Evolutionary conservation across 805 yeast species (phyloP), one percentile per base, ranked within the genome.

Genomic region (Schizosaccharomyces lindneri): DNA sequence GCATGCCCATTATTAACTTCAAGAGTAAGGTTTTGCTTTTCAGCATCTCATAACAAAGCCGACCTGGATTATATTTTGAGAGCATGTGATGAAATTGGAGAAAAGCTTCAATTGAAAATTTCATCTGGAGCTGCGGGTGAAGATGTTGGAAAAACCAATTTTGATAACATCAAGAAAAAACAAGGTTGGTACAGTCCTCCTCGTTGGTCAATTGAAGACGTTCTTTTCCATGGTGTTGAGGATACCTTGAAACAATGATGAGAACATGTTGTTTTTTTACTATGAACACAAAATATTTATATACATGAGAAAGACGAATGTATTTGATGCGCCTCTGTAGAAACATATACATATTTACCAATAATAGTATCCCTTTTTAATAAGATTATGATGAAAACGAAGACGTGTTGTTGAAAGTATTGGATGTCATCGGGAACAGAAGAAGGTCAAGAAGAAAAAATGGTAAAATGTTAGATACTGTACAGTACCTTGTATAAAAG

Each of bases 1-100:
- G 98, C 98, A 0, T 90, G 97, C 0, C 95, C 95, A 43, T 77
- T 93, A 66, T 82, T 87, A 55, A 81, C 88, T 46, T 85, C 95
- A 4, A 81, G 98, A 73, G 88, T 87, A 32, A 81, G 99, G 72
- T 81, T 93, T 68, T 93, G 99, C 76, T 83, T 93, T 67, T 84
- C 95, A 62, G 76, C 97, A 0, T 85, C 97, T 0, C 78, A 94
- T 67, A 93, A 95, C 41, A 93, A 93, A 73, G 90, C 85, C 67
- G 99, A 93, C 72, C 79, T 93, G 67, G 99, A 93, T 70, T 78
- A 81, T 66, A 77, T 87, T 51, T 75, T 89, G 66, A 78, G 79
- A 61, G 82, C 80, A 67, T 78, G 85, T 67, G 81, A 81, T 66
- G 87, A 84, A 67, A 78, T 87, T 61, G 97, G 96, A 61, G 93